A percentile compares a stretch with the other conserved stretches of the same genome.
Evolutionary conservation across 2,329 filamentous ascomycete genomes (phyloP).

Genomic region (Coniochaeta sp.): DNA sequence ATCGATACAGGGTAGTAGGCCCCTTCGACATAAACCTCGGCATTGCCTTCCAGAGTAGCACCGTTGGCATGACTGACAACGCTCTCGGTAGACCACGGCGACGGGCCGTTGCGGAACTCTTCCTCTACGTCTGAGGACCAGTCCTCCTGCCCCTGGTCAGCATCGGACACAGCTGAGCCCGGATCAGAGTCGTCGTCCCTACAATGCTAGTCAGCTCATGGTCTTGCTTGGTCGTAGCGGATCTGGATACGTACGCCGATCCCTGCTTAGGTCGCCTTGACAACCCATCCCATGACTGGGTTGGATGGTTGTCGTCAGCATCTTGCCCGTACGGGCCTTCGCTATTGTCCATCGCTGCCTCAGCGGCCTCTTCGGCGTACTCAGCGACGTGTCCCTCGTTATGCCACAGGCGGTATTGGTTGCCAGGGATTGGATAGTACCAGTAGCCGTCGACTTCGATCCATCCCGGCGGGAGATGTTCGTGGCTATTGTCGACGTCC

Average conservation of each 20-base stretch:
- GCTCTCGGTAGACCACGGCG: background rate
- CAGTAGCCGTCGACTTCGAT: background rate
- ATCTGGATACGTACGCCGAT: background rate
- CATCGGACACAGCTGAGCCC: too few species aligned
- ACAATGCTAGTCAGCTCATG: background rate
- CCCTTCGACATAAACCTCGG: background rate
- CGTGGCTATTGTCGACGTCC: background rate
- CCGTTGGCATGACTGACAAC: background rate
- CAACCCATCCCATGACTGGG: background rate
- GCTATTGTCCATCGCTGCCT: background rate
- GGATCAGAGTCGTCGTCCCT: background rate
- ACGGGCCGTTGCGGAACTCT: background rate
- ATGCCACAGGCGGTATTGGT: background rate
- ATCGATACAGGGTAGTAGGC: background rate
- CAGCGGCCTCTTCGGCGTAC: background rate
- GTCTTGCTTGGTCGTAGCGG: background rate
- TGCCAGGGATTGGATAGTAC: background rate
- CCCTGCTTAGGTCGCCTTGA: background rate
- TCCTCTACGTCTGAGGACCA: background rate
- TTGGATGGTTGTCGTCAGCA: background rate
- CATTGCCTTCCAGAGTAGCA: background rate
- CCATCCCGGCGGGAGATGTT: background rate
- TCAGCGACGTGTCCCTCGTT: background rate
- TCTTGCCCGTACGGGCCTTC: background rate
- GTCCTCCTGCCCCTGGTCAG: background rate